Base-by-base conservation (phyloP, 441 rosid species). In the Breynia disticha region DNA sequence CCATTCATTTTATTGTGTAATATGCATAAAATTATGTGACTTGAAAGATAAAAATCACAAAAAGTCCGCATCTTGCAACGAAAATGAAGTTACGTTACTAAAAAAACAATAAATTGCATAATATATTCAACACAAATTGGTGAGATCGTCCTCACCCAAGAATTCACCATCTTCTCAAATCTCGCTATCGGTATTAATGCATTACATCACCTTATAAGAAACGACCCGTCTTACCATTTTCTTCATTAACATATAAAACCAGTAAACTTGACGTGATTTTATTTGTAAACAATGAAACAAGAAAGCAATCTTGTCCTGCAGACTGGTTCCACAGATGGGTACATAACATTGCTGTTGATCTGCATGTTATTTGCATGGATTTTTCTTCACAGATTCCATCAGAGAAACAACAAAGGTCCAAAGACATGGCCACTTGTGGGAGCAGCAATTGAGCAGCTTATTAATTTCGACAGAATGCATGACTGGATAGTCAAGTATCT, bases 371-470 rank as follows among this genome's bases (percentile, higher is more conserved):
- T 67, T 52, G 73, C 95, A 35, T 84, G 88, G 90, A 67, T 88
- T 48, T 71, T 81, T 50, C 24, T 82, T 56, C 82, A 86, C 55
- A 63, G 91, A 61, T 86, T 95, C 90, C 74, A 63, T 63, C 95
- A 86, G 50, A 84, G 84, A 70, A 74, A 80, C 55, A 66, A 63
- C 52, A 75, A 63, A 56, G 98, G 95, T 32, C 95, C 98, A 0
- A 93, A 76, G 69, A 81, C 95, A 14, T 86, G 97, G 98, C 97
- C 98, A 24, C 56, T 84, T 53, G 74, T 88, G 1, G 98, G 98
- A 57, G 97, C 97, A 51, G 91, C 90, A 5, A 64, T 91, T 19
- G 97, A 93, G 55, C 97, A 88, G 63, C 67, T 93, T 1, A 19
- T 79, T 55, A 90, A 87, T 65, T 87, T 72, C 57, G 88, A 85